Evolutionary conservation across 495 filamentous ascomycete genomes (phyloP).

Genomic region (Penicillium atrosanguineum): DNA sequence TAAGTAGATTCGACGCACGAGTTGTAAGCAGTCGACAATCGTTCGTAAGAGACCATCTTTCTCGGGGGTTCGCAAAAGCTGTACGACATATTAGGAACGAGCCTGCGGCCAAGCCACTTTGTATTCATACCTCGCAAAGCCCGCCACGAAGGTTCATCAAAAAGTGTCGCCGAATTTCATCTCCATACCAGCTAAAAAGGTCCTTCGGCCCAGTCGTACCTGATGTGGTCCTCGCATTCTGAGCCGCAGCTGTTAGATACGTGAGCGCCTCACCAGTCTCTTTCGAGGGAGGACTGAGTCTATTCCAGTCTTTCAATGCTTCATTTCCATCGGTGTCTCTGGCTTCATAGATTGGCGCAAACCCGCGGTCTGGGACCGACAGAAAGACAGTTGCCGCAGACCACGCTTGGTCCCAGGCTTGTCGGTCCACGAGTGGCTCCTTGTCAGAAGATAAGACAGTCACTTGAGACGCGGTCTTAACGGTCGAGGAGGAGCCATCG

Average conservation of each 20-base stretch:
- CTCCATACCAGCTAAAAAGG: conserved; percentile 52
- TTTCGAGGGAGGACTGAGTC: conserved; percentile 29
- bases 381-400: conserved; percentile 63
- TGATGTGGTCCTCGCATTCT: conserved; percentile 4
- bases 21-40: conserved; percentile 41
- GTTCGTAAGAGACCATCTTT: conserved; percentile 33
- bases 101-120: neutral
- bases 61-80: conserved; percentile 30
- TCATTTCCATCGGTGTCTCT: conserved; percentile 27
- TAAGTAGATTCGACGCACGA: conserved; percentile 47
- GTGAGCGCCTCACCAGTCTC: conserved; percentile 37
- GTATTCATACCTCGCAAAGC: conserved; percentile 34
- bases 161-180: conserved; percentile 53
- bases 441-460: conserved; percentile 9
- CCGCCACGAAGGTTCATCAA: conserved; percentile 38
- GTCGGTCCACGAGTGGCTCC: conserved; percentile 45
- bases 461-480: conserved; percentile 17
- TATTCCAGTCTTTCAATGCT: conserved; percentile 30
- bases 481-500: conserved; percentile 15
- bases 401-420: conserved; percentile 67
- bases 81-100: conserved; percentile 7
- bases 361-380: conserved; percentile 46
- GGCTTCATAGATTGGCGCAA: conserved; percentile 23
- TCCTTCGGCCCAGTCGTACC: conserved; percentile 12
- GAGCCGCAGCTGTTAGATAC: conserved; percentile 35